A percentile compares a stretch with the other conserved stretches of the same genome.
phyloP scores from a whole-genome alignment of 176 grass and related monocot genomes.

The Oryza longistaminata region DNA sequence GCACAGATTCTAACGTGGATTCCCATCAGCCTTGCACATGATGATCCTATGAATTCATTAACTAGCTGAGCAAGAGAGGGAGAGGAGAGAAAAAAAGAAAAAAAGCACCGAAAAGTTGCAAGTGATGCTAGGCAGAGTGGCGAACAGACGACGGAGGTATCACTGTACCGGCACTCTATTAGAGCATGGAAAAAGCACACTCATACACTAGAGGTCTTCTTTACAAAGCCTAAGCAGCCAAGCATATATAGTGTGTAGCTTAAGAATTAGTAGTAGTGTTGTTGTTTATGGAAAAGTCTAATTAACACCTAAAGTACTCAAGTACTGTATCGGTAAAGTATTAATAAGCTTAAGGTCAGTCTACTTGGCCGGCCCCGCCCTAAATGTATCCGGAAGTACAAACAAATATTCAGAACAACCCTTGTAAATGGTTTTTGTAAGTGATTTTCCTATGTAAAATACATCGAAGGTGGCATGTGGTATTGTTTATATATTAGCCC shows the following conservation, averaged over 20 bases:
- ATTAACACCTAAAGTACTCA: not conserved
- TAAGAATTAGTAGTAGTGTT: no score
- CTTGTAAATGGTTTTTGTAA: no score
- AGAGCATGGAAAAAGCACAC: not conserved
- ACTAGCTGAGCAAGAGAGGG: not conserved
- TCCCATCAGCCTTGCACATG: not conserved
- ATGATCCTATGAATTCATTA: not conserved
- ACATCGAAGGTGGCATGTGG: no score
- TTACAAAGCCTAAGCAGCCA: not conserved
- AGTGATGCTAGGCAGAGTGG: slow-evolving; percentile 9
- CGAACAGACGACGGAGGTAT: slow-evolving; percentile 19
- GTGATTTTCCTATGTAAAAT: no score
- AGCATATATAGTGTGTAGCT: no score
- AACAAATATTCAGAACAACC: no score
- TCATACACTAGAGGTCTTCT: not conserved
- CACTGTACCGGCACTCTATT: not conserved
- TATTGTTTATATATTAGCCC: no score
- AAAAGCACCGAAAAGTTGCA: not conserved
- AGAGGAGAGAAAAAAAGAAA: no score
- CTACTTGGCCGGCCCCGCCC: no score
- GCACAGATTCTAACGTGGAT: slow-evolving; percentile 46
- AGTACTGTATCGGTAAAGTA: no score
- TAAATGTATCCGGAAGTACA: no score
- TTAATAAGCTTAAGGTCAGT: not conserved
- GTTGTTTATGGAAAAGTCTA: no score